Evolutionary conservation across 305 asterid genomes (phyloP).

Genomic region (Nicotiana rustica): DNA sequence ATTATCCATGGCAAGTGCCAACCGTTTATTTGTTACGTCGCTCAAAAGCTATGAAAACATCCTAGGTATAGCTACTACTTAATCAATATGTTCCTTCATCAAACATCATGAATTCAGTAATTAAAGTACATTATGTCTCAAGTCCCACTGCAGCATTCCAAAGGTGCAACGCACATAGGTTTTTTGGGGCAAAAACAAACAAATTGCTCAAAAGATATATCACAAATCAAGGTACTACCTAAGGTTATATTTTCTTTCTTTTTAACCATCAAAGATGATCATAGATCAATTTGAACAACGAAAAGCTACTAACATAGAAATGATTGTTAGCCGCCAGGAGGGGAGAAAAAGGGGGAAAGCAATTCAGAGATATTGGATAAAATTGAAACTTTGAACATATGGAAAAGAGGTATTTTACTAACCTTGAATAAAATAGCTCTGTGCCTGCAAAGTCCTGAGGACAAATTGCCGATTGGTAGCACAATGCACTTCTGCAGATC

Average conservation of each 20-base stretch:
- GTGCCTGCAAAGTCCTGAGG: slow-evolving; percentile 96
- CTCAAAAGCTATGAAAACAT: slow-evolving; percentile 6
- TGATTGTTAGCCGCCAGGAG: background rate
- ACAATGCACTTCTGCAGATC: slow-evolving; percentile 76
- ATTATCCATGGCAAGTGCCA: background rate
- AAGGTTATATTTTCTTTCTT: background rate
- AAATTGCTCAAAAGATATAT: slow-evolving; percentile 1
- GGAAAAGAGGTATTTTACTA: slow-evolving; percentile 30
- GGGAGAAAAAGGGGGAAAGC: background rate
- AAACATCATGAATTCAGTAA: background rate
- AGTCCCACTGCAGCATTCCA: background rate
- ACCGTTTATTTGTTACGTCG: background rate
- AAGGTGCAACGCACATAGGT: background rate
- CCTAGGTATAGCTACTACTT: background rate
- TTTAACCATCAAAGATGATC: background rate
- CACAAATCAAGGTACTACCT: background rate
- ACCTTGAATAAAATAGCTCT: slow-evolving; percentile 97
- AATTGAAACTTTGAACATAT: background rate
- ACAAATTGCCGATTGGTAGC: slow-evolving; percentile 83
- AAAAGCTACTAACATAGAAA: background rate
- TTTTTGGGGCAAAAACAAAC: background rate
- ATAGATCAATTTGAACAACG: background rate
- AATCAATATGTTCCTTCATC: background rate
- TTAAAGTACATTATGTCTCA: background rate
- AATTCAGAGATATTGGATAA: background rate